phyloP scores from a whole-genome alignment of 352 stramenopile species.

The Aphanomyces stellatus region DNA sequence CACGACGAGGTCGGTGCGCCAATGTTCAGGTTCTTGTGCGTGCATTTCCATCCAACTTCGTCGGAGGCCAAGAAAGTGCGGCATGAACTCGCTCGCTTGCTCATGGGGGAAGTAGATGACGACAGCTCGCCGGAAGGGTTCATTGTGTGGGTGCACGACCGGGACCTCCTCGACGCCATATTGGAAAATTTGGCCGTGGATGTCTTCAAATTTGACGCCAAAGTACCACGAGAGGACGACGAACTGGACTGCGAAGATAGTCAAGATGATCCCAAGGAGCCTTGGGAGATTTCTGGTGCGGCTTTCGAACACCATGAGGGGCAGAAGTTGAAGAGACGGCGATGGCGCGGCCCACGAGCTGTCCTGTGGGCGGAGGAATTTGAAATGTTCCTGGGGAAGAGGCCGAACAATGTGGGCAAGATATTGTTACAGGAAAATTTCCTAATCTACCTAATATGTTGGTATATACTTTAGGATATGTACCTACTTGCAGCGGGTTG shows the following conservation, averaged over 20 bases:
- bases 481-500: too few species aligned
- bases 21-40: background rate
- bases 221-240: conserved; percentile 6
- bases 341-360: too few species aligned
- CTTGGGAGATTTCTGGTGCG: background rate
- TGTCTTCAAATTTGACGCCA: conserved; percentile 6
- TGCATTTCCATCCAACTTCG: conserved; percentile 7
- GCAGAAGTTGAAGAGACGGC: too few species aligned
- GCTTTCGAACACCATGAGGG: background rate
- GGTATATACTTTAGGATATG: too few species aligned
- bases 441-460: too few species aligned
- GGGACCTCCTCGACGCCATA: background rate
- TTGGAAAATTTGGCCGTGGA: background rate
- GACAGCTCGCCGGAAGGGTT: conserved; percentile 2
- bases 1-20: conserved; percentile 16
- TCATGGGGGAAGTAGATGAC: conserved; percentile 10
- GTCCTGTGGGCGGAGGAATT: too few species aligned
- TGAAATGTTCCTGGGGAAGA: too few species aligned
- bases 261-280: background rate
- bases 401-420: too few species aligned
- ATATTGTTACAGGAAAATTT: too few species aligned
- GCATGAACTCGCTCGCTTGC: background rate
- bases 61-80: background rate
- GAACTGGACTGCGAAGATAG: conserved; percentile 15
- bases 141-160: background rate